A percentile compares a stretch with the other conserved stretches of the same genome.
These are phyloP conservation scores for Amanita rubescens DNA, from an alignment of 768 basidiomycete species.

Conservation along the genomic window DNA sequence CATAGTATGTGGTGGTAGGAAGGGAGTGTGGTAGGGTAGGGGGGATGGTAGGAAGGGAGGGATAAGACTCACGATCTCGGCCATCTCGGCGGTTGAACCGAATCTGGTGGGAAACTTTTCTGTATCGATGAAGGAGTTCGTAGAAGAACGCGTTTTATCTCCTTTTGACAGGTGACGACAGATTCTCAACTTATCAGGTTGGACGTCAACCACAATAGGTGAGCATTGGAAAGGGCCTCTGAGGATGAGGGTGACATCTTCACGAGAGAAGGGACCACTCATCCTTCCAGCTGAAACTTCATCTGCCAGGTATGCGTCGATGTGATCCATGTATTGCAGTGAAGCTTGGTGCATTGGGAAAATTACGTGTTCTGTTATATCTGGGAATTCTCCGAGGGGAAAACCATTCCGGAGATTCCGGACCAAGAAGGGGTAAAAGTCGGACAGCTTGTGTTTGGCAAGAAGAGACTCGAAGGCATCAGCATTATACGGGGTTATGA, in stretches of 20 bases:
- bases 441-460: constrained; percentile 13
- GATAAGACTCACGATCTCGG: constrained; percentile 14
- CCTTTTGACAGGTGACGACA: constrained; percentile 23
- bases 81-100: constrained; percentile 17
- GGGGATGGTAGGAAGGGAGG: not conserved
- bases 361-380: constrained; percentile 13
- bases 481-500: constrained; percentile 24
- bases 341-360: constrained; percentile 12
- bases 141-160: constrained; percentile 5
- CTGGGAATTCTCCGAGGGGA: constrained; percentile 25
- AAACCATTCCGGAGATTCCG: constrained; percentile 25
- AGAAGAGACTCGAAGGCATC: constrained; percentile 20
- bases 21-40: too few species aligned
- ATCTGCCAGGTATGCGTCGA: constrained; percentile 14
- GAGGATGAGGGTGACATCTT: constrained; percentile 14
- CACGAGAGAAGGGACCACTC: constrained; percentile 18
- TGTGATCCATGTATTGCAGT: constrained; percentile 5
- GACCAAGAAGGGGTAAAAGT: constrained; percentile 22
- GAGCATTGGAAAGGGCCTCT: constrained; percentile 24
- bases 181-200: constrained; percentile 19
- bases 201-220: constrained; percentile 19
- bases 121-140: constrained; percentile 19
- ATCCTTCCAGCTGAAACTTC: constrained; percentile 17
- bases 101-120: constrained; percentile 21
- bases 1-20: too few species aligned